phyloP scores from a whole-genome alignment of 352 stramenopile species.

The Plasmopara halstedii region DNA sequence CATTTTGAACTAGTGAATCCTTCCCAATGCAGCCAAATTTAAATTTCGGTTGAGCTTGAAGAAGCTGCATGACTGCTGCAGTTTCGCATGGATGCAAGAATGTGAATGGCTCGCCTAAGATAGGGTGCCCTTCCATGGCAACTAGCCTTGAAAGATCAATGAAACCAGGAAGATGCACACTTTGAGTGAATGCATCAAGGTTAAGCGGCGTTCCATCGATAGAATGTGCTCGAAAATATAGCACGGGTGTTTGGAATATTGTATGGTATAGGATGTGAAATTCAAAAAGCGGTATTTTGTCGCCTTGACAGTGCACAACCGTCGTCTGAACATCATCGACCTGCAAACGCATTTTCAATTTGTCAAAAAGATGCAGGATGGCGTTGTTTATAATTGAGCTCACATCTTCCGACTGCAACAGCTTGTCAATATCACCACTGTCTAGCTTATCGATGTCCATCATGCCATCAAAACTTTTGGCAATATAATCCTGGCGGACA shows the following conservation, averaged over 20 bases:
- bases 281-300: constrained; percentile 41
- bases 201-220: constrained; percentile 35
- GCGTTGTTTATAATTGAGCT: background rate
- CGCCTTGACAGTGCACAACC: background rate
- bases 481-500: background rate
- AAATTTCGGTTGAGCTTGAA: constrained; percentile 23
- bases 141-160: constrained; percentile 29
- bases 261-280: constrained; percentile 80
- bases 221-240: constrained; percentile 49
- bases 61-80: constrained; percentile 48
- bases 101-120: constrained; percentile 58
- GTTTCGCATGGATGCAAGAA: constrained; percentile 80
- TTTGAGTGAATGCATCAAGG: constrained; percentile 10
- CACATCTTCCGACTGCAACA: constrained; percentile 16
- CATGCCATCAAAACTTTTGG: background rate
- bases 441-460: background rate
- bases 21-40: background rate
- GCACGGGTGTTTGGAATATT: constrained; percentile 64
- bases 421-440: constrained; percentile 8
- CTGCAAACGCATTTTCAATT: background rate
- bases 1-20: background rate
- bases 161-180: constrained; percentile 30
- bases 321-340: constrained; percentile 1
- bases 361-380: background rate
- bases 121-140: constrained; percentile 59